phyloP scores from a whole-genome alignment of 257 asterid species.

The Asclepias syriaca region DNA sequence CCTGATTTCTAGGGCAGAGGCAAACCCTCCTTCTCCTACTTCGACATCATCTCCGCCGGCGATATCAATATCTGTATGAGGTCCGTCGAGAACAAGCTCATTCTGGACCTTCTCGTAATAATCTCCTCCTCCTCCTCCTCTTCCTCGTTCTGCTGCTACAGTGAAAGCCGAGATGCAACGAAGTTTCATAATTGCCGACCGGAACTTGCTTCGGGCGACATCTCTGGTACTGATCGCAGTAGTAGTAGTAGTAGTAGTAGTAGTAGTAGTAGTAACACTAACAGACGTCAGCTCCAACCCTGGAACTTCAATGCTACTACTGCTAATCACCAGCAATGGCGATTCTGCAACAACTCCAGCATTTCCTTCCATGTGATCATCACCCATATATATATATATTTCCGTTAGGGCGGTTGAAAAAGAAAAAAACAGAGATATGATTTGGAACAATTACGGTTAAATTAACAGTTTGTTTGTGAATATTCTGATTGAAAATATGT shows the following conservation, averaged over 20 bases:
- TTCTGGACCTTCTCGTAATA: background rate
- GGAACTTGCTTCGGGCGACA: conserved; percentile 9
- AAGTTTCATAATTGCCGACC: background rate
- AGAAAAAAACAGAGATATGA: no score
- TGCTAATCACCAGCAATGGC: background rate
- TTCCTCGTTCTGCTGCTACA: background rate
- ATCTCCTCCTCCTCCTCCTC: conserved; percentile 4
- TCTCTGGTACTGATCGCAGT: background rate
- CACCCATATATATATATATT: no score
- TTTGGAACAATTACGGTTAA: no score
- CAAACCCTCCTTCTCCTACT: conserved; percentile 38
- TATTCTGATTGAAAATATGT: no score
- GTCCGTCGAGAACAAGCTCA: background rate
- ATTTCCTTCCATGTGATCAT: no score
- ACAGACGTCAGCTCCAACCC: background rate
- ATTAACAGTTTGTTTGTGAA: no score
- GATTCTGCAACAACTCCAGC: background rate
- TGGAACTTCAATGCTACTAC: background rate
- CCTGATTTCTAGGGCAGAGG: conserved; percentile 29
- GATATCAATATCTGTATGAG: conserved; percentile 31
- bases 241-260: no score
- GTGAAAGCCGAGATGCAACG: conserved; percentile 10
- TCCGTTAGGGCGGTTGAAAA: no score
- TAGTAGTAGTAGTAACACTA: no score
- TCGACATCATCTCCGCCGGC: conserved; percentile 17